Conservation (phyloP, 441 rosid genomes). For the Jatropha podagrica region DNA sequence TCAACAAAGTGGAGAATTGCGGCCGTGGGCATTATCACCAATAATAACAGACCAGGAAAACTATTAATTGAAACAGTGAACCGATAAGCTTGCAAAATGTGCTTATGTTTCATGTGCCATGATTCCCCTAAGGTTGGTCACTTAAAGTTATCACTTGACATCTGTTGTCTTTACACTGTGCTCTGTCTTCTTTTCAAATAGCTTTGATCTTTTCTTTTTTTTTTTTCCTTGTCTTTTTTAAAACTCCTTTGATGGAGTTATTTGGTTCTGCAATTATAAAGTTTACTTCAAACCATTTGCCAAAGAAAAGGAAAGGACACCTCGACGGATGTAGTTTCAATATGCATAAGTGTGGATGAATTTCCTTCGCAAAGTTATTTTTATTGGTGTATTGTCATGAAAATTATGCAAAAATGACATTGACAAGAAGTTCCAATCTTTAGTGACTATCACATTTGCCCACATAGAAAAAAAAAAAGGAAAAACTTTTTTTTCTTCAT, state of each 20-base stretch:
- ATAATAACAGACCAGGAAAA: background rate
- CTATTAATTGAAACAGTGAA: background rate
- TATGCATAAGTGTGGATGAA: background rate
- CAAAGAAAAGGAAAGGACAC: no score
- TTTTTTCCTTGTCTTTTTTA: background rate
- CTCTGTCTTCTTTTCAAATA: background rate
- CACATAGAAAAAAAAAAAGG: no score
- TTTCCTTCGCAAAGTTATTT: background rate
- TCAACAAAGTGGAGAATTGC: constrained; percentile 10
- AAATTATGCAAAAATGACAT: background rate
- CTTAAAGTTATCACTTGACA: no score
- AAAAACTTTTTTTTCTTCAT: background rate
- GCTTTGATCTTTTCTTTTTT: background rate
- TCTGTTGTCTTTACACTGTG: background rate
- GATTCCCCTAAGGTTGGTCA: no score
- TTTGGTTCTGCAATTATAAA: background rate
- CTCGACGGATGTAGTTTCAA: background rate
- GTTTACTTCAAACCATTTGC: background rate
- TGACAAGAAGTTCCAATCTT: background rate
- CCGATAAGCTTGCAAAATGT: constrained; percentile 2
- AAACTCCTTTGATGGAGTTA: background rate
- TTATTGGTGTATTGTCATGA: background rate
- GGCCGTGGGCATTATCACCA: constrained; percentile 7
- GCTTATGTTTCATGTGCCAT: background rate
- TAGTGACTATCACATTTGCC: background rate